Evolutionary conservation across 2,329 filamentous ascomycete genomes (phyloP).

Genomic region (Hypoxylon sp.): DNA sequence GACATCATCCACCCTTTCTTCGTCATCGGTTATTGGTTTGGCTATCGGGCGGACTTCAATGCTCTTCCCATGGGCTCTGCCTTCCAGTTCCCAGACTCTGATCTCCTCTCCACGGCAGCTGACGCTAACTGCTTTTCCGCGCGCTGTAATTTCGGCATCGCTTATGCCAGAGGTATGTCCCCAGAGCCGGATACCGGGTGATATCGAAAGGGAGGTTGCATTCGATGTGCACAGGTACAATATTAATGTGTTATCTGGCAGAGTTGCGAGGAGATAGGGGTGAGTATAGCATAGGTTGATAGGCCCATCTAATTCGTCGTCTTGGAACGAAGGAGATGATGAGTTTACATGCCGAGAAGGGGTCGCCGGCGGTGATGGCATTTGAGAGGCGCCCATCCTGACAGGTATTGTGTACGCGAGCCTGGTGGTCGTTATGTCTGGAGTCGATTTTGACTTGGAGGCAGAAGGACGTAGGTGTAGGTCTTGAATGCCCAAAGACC

Average conservation of each 20-base stretch:
- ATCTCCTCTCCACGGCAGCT: slow-evolving; percentile 83
- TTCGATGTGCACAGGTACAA: slow-evolving; percentile 85
- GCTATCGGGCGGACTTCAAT: slow-evolving; percentile 64
- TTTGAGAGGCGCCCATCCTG: slow-evolving; percentile 35
- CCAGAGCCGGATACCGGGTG: slow-evolving; percentile 82
- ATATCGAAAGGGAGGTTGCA: slow-evolving; percentile 74
- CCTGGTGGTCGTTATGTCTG: slow-evolving; percentile 56
- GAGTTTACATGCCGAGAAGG: slow-evolving; percentile 40
- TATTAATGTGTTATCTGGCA: slow-evolving; percentile 89
- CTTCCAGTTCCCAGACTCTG: slow-evolving; percentile 91
- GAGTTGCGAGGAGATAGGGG: slow-evolving; percentile 85
- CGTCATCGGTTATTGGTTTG: slow-evolving; percentile 44
- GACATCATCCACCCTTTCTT: slow-evolving; percentile 19
- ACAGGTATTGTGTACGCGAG: slow-evolving; percentile 58
- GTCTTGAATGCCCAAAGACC: slow-evolving; percentile 94
- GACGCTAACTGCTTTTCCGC: slow-evolving; percentile 91
- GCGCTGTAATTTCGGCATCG: slow-evolving; percentile 84
- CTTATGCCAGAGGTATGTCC: slow-evolving; percentile 93
- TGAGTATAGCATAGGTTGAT: slow-evolving; percentile 78
- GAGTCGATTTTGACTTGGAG: slow-evolving; percentile 43
- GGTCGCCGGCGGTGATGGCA: slow-evolving; percentile 46
- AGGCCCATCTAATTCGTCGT: slow-evolving; percentile 59
- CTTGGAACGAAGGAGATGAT: slow-evolving; percentile 13
- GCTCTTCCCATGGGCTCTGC: slow-evolving; percentile 66
- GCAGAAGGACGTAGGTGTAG: slow-evolving; percentile 69